A percentile compares a stretch with the other conserved stretches of the same genome.
Conservation (phyloP, 2,329 filamentous ascomycete genomes). For the Gremmenia infestans region DNA sequence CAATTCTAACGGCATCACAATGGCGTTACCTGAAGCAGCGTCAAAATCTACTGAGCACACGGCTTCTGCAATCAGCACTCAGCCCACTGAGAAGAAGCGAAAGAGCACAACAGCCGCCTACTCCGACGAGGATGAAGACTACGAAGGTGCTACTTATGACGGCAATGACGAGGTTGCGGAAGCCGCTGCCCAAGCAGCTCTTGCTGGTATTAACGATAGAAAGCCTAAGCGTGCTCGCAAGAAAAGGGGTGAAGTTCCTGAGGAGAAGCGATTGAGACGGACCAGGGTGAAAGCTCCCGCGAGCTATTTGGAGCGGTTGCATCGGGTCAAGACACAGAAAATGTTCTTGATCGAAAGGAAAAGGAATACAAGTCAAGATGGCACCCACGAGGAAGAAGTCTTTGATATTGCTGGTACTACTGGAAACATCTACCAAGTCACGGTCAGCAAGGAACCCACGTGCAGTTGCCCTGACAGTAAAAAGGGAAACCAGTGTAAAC, state of each 20-base stretch:
- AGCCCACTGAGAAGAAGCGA: neutral
- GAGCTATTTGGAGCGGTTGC: conserved; percentile 41
- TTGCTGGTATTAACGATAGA: conserved; percentile 4
- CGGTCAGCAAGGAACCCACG: conserved; percentile 44
- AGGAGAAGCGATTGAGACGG: conserved; percentile 37
- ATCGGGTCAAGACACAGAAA: conserved; percentile 45
- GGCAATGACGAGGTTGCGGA: conserved; percentile 7
- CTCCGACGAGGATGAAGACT: conserved; percentile 16
- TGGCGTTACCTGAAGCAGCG: neutral
- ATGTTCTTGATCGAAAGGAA: conserved; percentile 52
- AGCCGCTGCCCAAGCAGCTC: conserved; percentile 5
- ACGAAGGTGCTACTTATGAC: neutral
- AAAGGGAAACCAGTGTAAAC: conserved; percentile 59
- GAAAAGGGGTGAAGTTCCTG: conserved; percentile 14
- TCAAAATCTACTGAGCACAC: neutral
- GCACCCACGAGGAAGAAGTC: conserved; percentile 39
- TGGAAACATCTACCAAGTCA: conserved; percentile 57
- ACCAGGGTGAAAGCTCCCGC: conserved; percentile 40
- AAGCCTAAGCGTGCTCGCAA: conserved; percentile 16
- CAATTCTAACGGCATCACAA: too few relatives aligned
- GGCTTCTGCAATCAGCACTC: neutral
- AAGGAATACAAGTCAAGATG: conserved; percentile 31
- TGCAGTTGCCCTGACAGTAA: conserved; percentile 50
- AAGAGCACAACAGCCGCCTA: neutral
- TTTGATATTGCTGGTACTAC: conserved; percentile 55